A percentile compares a stretch with the other conserved stretches of the same genome.
phyloP scores from a whole-genome alignment of 148 eudicot species.

The Camellia lanceoleosa region DNA sequence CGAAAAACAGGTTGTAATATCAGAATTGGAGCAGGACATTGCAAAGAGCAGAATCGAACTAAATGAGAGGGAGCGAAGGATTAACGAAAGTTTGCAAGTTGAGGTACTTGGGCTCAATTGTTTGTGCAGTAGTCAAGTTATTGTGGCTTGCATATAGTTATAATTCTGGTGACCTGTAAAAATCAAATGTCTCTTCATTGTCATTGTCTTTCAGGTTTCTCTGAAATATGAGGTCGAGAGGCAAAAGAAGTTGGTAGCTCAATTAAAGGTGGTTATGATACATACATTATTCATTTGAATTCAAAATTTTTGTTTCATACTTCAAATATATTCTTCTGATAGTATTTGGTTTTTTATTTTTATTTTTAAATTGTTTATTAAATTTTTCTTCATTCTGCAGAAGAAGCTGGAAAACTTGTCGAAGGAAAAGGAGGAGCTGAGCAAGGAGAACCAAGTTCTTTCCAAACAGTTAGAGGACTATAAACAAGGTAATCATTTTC shows the following conservation, averaged over 20 bases:
- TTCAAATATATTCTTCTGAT: background rate
- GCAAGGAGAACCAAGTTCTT: conserved; percentile 54
- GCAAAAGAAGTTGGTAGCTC: conserved; percentile 34
- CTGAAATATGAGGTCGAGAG: conserved; percentile 59
- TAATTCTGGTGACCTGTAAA: background rate
- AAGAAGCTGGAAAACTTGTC: conserved; percentile 34
- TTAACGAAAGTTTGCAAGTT: conserved; percentile 38
- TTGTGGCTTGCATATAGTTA: background rate
- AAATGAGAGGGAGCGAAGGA: conserved; percentile 45
- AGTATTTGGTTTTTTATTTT: background rate
- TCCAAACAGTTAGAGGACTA: conserved; percentile 68
- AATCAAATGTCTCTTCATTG: conserved; percentile 1
- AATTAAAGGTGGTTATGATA: conserved; percentile 26
- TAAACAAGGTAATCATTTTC: conserved; percentile 37
- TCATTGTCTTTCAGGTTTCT: conserved; percentile 33
- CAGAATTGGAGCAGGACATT: conserved; percentile 67
- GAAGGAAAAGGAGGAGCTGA: conserved; percentile 61
- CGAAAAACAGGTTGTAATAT: conserved; percentile 52
- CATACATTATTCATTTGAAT: background rate
- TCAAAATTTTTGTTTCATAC: background rate
- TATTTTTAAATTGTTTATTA: background rate
- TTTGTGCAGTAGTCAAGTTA: conserved; percentile 10
- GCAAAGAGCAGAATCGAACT: conserved; percentile 48
- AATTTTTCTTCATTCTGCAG: conserved; percentile 20
- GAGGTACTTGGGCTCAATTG: conserved; percentile 34